Evolutionary conservation across 257 asterid species (phyloP), one percentile per base, ranked within the genome.

Genomic region (Solanum etuberosum): DNA sequence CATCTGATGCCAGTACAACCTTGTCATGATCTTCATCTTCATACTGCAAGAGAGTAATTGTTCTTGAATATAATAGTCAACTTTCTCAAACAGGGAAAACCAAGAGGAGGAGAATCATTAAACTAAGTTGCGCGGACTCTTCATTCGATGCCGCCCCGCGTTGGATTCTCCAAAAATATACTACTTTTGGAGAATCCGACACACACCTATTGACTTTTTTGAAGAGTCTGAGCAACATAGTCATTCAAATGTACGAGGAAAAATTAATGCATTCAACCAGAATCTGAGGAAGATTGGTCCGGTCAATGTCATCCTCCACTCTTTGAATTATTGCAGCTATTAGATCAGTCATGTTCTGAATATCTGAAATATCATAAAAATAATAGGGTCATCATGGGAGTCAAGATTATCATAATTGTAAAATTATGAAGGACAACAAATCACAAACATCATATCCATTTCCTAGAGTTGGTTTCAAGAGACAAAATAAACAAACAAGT

Each of bases 11-110:
- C 85, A 97, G 95, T 51, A 97, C 88, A 65, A 97, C 95, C 88
- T 92, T 93, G 94, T 97, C 99, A 59, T 92, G 90, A 87, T 97
- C 99, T 86, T 95, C 99, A 32, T 97, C 99, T 90, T 97, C 99
- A 78, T 97, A 97, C 99, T 97, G 92, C 90, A 90, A 43, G 18
- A 76, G 32, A 32, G 29, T 68, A 59, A n/a, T 35, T 74, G 72
- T 31, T n/a, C 46, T 32, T 80, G 40, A 80, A 32, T 31, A 11
- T 54, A 46, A 13, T 23, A 42, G n/a, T n/a, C 35, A 46, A 29
- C 68, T 54, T 83, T 25, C 78, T 67, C 48, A 83, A 40, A 72
- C 77, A 27, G 40, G 88, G 40, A 51, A 54, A 70, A 23, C 35
- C 29, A 83, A 87, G 83, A 51, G 85, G 48, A n/a, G 20, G 73